Base-by-base conservation (phyloP, 2,329 filamentous ascomycete species). In the Colletotrichum shisoi region DNA sequence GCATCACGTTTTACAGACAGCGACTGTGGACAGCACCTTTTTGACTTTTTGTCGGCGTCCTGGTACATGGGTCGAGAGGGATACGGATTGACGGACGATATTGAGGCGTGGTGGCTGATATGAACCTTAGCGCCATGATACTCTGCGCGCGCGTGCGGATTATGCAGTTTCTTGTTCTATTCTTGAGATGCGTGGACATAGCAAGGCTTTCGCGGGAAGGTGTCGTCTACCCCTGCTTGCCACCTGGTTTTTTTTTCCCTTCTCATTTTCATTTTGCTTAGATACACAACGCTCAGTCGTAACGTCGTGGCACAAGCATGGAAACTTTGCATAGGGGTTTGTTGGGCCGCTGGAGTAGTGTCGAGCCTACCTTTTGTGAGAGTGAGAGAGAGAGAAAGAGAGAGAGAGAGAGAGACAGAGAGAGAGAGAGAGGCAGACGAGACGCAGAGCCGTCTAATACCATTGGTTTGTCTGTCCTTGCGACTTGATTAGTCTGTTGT, bases 121-220 rank as follows among this genome's bases (percentile, higher is more conserved):
- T 70, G 69, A 70, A 70, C 69, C 69, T 69, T 63, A 70, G 69
- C 67, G 49, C 69, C 68, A 70, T 70, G 66, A 65, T 68, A 69
- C 60, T 68, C 40, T 53, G 66, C 57, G 63, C 52, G 48, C 42
- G 24, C 44, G 54, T 39, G 31, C 39, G 46, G 34, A 62, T 54
- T 67, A 57, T 62, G 62, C 57, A 57, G 39, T 67, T 67, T 67
- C 17, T 52, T 68, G 45, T 57, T 68, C 17, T 42, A 64, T 54
- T 67, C n/a, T 39, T 67, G 48, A 67, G 21, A 65, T 58, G 54
- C 65, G 61, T 65, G 65, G 61, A 56, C 61, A 66, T 63, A 63
- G 44, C 63, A 63, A 21, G 54, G 37, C 56, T 54, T 34, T 61
- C 21, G 37, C 34, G 46, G 12, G 12, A 24, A 13, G 34, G 31